Percentiles rank a stretch among this genome's conserved stretches.
These are phyloP conservation scores for Polyplosphaeria fusca DNA, from an alignment of 495 filamentous ascomycete genomes.

Conservation along the genomic window DNA sequence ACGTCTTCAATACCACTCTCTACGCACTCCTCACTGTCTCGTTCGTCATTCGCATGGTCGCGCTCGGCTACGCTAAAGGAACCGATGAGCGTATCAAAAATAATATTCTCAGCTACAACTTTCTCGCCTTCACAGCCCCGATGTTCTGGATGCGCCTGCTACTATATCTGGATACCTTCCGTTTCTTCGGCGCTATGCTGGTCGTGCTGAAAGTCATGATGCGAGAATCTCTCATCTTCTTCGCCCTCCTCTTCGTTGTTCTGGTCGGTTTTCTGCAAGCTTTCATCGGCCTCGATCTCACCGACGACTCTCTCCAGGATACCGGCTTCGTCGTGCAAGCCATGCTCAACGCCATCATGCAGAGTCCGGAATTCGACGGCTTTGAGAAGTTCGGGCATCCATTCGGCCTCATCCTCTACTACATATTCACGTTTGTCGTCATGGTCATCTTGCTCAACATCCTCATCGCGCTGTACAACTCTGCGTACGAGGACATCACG, in stretches of 20 bases:
- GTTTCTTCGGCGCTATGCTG: slow-evolving; percentile 97
- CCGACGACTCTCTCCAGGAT: slow-evolving; percentile 61
- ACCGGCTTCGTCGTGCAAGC: slow-evolving; percentile 75
- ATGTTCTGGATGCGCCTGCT: slow-evolving; percentile 97
- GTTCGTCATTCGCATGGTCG: slow-evolving; percentile 73
- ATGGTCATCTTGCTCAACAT: slow-evolving; percentile 91
- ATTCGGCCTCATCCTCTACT: slow-evolving; percentile 52
- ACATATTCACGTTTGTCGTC: slow-evolving; percentile 94
- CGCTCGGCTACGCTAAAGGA: slow-evolving; percentile 60
- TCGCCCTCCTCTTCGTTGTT: slow-evolving; percentile 84
- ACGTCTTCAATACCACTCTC: slow-evolving; percentile 80
- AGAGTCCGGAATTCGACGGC: slow-evolving; percentile 81
- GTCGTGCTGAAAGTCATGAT: slow-evolving; percentile 98
- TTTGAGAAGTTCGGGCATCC: slow-evolving; percentile 68
- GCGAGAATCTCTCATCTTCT: slow-evolving; percentile 97
- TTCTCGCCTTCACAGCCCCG: slow-evolving; percentile 82
- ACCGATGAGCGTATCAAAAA: slow-evolving; percentile 54
- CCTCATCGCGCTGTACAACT: slow-evolving; percentile 94
- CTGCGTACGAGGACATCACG: slow-evolving; percentile 92
- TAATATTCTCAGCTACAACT: slow-evolving; percentile 86
- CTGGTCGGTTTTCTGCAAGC: slow-evolving; percentile 89
- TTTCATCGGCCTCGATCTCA: slow-evolving; percentile 88
- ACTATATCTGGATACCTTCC: slow-evolving; percentile 85
- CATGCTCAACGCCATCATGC: slow-evolving; percentile 89
- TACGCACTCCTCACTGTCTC: slow-evolving; percentile 74